Evolutionary conservation across 2,329 filamentous ascomycete species (phyloP), one percentile per base, ranked within the genome.

Genomic region (Ophiosphaerella korrae): DNA sequence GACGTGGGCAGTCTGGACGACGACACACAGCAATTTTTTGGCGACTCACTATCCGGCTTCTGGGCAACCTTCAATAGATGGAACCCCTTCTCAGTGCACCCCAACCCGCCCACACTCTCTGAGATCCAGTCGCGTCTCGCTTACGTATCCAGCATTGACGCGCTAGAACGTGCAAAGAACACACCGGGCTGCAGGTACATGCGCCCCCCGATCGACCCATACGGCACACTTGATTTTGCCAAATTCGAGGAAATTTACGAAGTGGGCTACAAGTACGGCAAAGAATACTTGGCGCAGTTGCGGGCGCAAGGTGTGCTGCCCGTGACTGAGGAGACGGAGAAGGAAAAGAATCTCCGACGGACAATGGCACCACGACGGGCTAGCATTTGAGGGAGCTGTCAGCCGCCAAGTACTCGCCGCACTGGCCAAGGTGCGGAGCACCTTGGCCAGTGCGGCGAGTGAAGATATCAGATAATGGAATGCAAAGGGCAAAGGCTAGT

Each of bases 241-340:
- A 97, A 96, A 74, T 99, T 99, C 73, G 93, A 97, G 66, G 95
- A 99, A 80, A 93, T 99, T 46, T 96, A 95, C 67, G 82, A 88
- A 61, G 82, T 97, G 9, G 95, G 94, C 1, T 96, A 96, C 74
- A 82, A 84, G 47, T 99, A 87, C 68, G 94, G 92, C 4, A 88
- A 88, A 71, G 85, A 90, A 46, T 97, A 88, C 70, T 74, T 99
- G 58, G 84, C 85, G 45, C 82, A 86, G 62, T 77, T 97, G 71
- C 87, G 86, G 68, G 89, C 89, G 34, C 82, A 95, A 64, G 93
- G 93, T 0, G 82, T 88, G 34, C 75, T 99, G 58, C 84, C 84
- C 13, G 76, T 80, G 6, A 74, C 77, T 62, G 78, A 76, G 63
- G 78, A 78, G 69, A 80, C 75, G 54, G 77, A 80, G 68, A 78